These are phyloP conservation scores for Coniferiporia weirii DNA, from an alignment of 1,284 basidiomycete species.

Conservation along the genomic window DNA sequence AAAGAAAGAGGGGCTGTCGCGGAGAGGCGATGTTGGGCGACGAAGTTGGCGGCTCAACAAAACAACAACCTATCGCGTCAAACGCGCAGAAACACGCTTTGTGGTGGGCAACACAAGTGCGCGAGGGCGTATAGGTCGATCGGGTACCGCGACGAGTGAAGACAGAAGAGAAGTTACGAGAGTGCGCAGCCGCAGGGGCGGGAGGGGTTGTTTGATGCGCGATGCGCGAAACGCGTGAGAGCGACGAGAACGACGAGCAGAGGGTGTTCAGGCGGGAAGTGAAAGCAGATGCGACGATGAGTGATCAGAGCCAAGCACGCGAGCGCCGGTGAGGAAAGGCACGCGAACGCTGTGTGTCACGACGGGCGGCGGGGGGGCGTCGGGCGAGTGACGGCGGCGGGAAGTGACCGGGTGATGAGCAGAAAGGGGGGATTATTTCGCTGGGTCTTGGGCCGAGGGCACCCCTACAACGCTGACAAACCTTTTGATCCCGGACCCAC, in stretches of 20 bases:
- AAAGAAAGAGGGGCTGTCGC: constrained; percentile 3
- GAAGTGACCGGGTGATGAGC: constrained; percentile 1
- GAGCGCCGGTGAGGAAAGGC: background rate
- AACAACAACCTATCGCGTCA: constrained; percentile 11
- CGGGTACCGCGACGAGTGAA: background rate
- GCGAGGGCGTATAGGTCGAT: background rate
- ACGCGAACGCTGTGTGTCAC: constrained; percentile 3
- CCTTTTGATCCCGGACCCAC: background rate
- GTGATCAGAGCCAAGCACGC: constrained; percentile 1
- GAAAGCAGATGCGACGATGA: background rate
- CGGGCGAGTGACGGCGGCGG: background rate
- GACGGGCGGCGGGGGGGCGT: constrained; percentile 2
- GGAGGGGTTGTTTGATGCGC: constrained; percentile 23
- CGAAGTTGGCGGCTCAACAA: constrained; percentile 5
- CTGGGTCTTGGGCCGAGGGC: background rate
- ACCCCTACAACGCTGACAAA: background rate
- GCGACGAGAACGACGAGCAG: constrained; percentile 27
- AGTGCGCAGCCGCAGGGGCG: constrained; percentile 23
- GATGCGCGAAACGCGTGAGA: constrained; percentile 19
- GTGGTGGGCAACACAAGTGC: background rate
- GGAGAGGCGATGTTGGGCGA: constrained; percentile 15
- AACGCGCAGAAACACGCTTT: constrained; percentile 14
- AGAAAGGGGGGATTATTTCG: constrained; percentile 5
- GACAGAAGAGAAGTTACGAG: constrained; percentile 1
- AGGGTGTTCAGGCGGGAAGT: constrained; percentile 17